A percentile compares a stretch with the other conserved stretches of the same genome.
phyloP scores from a whole-genome alignment of 495 filamentous ascomycete genomes.

The Penicillium pancosmium region DNA sequence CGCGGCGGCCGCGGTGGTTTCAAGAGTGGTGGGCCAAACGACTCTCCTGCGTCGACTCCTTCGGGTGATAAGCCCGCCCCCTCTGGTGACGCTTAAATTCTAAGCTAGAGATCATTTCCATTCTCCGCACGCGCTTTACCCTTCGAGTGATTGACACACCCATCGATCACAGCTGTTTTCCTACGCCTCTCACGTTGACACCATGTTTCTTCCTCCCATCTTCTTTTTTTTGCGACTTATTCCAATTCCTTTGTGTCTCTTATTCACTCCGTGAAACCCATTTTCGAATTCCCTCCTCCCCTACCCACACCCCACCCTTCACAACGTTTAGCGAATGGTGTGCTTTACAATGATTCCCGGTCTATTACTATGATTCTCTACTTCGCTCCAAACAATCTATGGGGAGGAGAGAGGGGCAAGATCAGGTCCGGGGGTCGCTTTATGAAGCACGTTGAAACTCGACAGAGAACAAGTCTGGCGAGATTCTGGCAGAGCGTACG shows the following conservation, averaged over 20 bases:
- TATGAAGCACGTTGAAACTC: background rate
- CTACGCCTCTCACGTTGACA: constrained; percentile 17
- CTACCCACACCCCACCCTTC: constrained; percentile 5
- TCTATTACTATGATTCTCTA: too few relatives aligned
- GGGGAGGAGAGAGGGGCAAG: background rate
- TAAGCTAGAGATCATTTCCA: constrained; percentile 17
- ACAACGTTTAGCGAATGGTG: constrained; percentile 17
- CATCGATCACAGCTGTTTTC: constrained; percentile 9
- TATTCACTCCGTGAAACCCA: constrained; percentile 23
- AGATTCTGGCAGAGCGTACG: constrained; percentile 6
- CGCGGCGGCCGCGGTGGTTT: constrained; percentile 57
- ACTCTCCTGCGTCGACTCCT: constrained; percentile 52
- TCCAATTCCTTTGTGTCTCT: constrained; percentile 32
- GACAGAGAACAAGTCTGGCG: background rate
- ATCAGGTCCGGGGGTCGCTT: background rate
- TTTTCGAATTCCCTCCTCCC: constrained; percentile 25
- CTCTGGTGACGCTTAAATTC: constrained; percentile 50
- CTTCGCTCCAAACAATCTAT: too few relatives aligned
- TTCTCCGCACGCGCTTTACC: constrained; percentile 10
- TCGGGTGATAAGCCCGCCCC: constrained; percentile 52
- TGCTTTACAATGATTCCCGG: constrained; percentile 2
- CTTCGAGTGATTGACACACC: constrained; percentile 11
- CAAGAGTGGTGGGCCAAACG: constrained; percentile 41
- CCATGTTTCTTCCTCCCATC: constrained; percentile 17
- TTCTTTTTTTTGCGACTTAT: constrained; percentile 30